phyloP scores from a whole-genome alignment of 1,284 basidiomycete species.

The Gomphus bonarii region DNA sequence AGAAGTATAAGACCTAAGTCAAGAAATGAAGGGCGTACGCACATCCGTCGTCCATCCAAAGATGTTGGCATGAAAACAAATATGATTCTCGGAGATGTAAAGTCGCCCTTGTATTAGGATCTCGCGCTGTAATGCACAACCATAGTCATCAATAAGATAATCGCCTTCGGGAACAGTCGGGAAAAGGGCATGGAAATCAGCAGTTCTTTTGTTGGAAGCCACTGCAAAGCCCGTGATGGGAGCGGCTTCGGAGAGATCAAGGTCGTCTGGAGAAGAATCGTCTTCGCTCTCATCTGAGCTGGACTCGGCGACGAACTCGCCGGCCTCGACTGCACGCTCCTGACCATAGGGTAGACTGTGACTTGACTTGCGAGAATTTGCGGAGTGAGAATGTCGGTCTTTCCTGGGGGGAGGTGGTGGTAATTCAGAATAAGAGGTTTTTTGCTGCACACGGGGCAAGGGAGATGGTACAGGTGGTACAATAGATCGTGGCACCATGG shows the following conservation, averaged over 20 bases:
- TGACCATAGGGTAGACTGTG: not conserved
- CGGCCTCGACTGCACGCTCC: constrained; percentile 15
- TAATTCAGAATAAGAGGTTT: not conserved
- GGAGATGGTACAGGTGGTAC: constrained; percentile 27
- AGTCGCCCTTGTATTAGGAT: constrained; percentile 93
- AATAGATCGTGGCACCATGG: constrained; percentile 35
- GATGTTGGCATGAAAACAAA: constrained; percentile 98
- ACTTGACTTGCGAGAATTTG: constrained; percentile 9
- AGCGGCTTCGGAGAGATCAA: constrained; percentile 53
- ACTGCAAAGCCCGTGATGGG: constrained; percentile 93
- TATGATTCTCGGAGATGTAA: constrained; percentile 96
- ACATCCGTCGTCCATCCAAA: constrained; percentile 98
- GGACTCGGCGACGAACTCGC: constrained; percentile 23
- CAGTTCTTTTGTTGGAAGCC: constrained; percentile 89
- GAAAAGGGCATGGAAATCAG: constrained; percentile 94
- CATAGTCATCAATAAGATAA: constrained; percentile 98
- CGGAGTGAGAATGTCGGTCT: constrained; percentile 4
- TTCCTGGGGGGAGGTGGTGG: not conserved
- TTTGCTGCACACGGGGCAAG: not conserved
- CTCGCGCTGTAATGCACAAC: constrained; percentile 92
- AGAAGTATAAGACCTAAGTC: not conserved
- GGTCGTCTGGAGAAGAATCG: constrained; percentile 13
- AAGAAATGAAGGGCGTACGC: constrained; percentile 24
- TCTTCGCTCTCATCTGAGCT: constrained; percentile 24
- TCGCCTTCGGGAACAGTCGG: constrained; percentile 86